These are phyloP conservation scores for Saussurea involucrata DNA, from an alignment of 129 eudicot species.

Conservation along the genomic window DNA sequence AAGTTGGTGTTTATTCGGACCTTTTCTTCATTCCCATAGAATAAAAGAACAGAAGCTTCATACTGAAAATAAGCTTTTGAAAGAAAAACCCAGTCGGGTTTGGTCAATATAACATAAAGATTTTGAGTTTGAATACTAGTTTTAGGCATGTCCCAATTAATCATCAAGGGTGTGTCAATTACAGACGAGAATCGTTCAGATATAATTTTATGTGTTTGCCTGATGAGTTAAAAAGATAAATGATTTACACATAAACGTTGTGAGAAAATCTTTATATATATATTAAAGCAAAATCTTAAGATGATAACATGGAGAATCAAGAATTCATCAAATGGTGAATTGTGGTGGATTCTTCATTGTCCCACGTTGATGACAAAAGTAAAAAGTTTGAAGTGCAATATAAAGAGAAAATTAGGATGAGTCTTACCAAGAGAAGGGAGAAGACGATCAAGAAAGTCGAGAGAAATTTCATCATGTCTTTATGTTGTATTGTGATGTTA, in stretches of 20 bases:
- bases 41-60: background rate
- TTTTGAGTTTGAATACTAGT: background rate
- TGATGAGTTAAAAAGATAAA: background rate
- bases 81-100: background rate
- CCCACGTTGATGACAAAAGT: too few relatives aligned
- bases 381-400: too few relatives aligned
- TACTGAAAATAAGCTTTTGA: background rate
- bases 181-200: background rate
- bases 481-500: conserved; percentile 14
- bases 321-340: too few relatives aligned
- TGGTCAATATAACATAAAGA: background rate
- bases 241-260: background rate
- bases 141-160: background rate
- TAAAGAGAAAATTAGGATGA: conserved; percentile 3
- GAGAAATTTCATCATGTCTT: conserved; percentile 39
- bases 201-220: background rate
- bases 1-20: background rate
- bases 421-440: conserved; percentile 42
- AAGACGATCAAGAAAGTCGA: conserved; percentile 34
- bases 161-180: background rate
- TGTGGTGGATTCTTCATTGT: too few relatives aligned
- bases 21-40: background rate
- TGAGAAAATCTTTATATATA: too few relatives aligned
- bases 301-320: too few relatives aligned
- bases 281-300: too few relatives aligned